Evolutionary conservation across 1,139 yeast species (phyloP).

Genomic region (Yamadazyma siamensis): DNA sequence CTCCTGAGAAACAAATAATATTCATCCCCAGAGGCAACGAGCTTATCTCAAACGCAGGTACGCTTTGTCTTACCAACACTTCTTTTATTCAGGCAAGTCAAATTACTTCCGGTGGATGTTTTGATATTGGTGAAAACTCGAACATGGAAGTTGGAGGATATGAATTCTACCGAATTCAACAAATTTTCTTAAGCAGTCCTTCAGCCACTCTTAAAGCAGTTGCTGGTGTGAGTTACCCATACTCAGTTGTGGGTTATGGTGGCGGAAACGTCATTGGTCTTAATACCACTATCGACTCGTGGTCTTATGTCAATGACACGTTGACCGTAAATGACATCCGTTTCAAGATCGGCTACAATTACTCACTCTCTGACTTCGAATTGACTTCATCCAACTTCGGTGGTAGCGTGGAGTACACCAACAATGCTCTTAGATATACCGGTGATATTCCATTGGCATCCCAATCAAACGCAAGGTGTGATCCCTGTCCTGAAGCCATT

Average conservation of each 20-base stretch:
- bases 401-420: constrained; percentile 10
- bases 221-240: constrained; percentile 17
- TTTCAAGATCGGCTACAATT: constrained; percentile 25
- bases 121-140: constrained; percentile 20
- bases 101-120: constrained; percentile 28
- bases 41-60: constrained; percentile 24
- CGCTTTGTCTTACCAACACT: constrained; percentile 25
- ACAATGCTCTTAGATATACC: constrained; percentile 6
- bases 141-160: constrained; percentile 15
- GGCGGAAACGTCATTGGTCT: constrained; percentile 26
- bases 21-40: constrained; percentile 17
- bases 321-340: constrained; percentile 6
- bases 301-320: constrained; percentile 10
- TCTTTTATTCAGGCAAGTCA: constrained; percentile 21
- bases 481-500: constrained; percentile 8
- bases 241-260: constrained; percentile 30
- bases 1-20: constrained; percentile 15
- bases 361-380: constrained; percentile 11
- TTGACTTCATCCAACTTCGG: constrained; percentile 14
- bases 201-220: constrained; percentile 20
- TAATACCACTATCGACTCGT: constrained; percentile 12
- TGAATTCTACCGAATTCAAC: constrained; percentile 15
- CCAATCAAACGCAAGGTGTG: constrained; percentile 6
- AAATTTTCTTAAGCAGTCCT: constrained; percentile 18
- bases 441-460: constrained; percentile 2